phyloP scores from a whole-genome alignment of 2,329 filamentous ascomycete genomes.

The Stagonosporopsis cucurbitacearum region DNA sequence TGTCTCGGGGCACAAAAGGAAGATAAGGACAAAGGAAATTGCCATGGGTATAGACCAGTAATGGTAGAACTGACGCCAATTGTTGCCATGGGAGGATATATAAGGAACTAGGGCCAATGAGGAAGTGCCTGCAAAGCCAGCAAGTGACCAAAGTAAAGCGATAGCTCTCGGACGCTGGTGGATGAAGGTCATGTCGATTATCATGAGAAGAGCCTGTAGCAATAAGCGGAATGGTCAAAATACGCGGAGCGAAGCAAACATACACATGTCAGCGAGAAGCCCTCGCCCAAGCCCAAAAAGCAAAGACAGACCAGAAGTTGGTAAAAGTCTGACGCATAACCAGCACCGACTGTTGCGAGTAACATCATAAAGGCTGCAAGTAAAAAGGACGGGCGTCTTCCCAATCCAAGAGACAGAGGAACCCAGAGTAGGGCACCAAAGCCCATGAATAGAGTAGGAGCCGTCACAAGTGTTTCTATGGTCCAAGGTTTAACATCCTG shows the following conservation, averaged over 20 bases:
- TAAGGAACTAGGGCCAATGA: slow-evolving; percentile 36
- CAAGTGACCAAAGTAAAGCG: slow-evolving; percentile 46
- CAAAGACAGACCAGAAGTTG: slow-evolving; percentile 39
- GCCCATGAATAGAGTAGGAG: slow-evolving; percentile 45
- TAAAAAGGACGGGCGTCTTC: slow-evolving; percentile 48
- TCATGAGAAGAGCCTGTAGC: slow-evolving; percentile 42
- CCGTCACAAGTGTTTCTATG: slow-evolving; percentile 34
- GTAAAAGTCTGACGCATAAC: slow-evolving; percentile 32
- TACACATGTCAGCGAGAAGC: slow-evolving; percentile 38
- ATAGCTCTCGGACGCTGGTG: slow-evolving; percentile 47
- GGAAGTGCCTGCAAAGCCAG: slow-evolving; percentile 31
- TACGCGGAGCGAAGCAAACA: slow-evolving; percentile 13
- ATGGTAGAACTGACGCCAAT: slow-evolving; percentile 48
- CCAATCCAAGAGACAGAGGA: slow-evolving; percentile 47
- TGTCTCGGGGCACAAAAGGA: slow-evolving; percentile 48
- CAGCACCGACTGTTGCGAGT: slow-evolving; percentile 37
- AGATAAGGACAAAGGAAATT: slow-evolving; percentile 35
- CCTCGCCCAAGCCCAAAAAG: slow-evolving; percentile 45
- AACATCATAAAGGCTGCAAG: slow-evolving; percentile 37
- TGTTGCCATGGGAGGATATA: slow-evolving; percentile 29
- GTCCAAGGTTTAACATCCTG: slow-evolving; percentile 34
- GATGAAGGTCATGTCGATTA: slow-evolving; percentile 52
- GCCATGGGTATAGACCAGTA: slow-evolving; percentile 36
- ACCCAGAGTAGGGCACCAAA: slow-evolving; percentile 50
- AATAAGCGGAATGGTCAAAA: neutral